Evolutionary conservation across 768 basidiomycete genomes (phyloP).

Genomic region (Neoboletus subvelutipes): DNA sequence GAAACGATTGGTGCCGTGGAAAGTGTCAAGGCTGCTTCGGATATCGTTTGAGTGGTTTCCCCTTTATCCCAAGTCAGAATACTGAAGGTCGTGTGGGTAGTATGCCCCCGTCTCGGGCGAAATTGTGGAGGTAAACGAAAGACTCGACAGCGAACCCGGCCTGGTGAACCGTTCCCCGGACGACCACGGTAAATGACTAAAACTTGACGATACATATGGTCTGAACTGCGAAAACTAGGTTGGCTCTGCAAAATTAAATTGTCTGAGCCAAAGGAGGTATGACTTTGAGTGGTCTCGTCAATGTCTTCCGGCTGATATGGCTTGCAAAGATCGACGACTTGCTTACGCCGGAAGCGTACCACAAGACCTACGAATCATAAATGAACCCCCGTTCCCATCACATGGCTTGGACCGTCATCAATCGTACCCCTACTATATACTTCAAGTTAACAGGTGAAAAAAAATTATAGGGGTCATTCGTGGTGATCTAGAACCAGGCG

Average conservation of each 20-base stretch:
- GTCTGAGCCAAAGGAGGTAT: constrained; percentile 73
- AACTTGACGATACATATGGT: background rate
- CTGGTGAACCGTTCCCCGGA: constrained; percentile 89
- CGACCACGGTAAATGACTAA: constrained; percentile 59
- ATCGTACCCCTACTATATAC: background rate
- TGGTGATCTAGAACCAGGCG: constrained; percentile 3
- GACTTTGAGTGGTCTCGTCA: constrained; percentile 10
- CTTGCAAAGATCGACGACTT: constrained; percentile 60
- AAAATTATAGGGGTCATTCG: background rate
- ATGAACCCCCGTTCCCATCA: constrained; percentile 1
- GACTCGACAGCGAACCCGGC: constrained; percentile 63
- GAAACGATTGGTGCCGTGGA: constrained; percentile 91
- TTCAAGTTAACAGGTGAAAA: background rate
- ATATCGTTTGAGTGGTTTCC: constrained; percentile 61
- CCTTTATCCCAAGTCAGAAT: background rate
- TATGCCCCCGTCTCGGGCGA: constrained; percentile 92
- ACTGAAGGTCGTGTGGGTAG: constrained; percentile 37
- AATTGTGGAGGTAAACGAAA: constrained; percentile 76
- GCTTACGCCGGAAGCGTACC: constrained; percentile 77
- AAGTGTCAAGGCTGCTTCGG: constrained; percentile 95
- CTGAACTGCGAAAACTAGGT: constrained; percentile 45
- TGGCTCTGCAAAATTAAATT: constrained; percentile 96
- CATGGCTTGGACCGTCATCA: constrained; percentile 29
- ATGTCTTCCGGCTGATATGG: background rate
- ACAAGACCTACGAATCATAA: constrained; percentile 50